phyloP scores from a whole-genome alignment of 176 grass and related monocot species.

The Juncus inflexus region DNA sequence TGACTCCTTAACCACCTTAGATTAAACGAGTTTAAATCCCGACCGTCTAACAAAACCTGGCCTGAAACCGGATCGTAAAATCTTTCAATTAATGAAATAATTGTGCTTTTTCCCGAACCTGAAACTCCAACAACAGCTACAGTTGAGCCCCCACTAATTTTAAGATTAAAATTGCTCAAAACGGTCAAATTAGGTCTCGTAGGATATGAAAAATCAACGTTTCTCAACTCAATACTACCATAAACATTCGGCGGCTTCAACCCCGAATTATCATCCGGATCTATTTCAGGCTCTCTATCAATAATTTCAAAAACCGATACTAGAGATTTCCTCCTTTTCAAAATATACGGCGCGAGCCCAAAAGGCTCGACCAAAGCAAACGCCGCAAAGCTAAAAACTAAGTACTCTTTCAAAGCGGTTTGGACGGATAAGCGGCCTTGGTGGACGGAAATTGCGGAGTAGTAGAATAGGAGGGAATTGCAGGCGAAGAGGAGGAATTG shows the following conservation, averaged over 20 bases:
- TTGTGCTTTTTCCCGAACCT: conserved; percentile 96
- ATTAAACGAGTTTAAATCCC: conserved; percentile 92
- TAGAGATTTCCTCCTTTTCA: conserved; percentile 88
- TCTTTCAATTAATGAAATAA: conserved; percentile 93
- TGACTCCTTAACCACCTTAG: conserved; percentile 94
- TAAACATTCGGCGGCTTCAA: conserved; percentile 98
- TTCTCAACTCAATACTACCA: conserved; percentile 97
- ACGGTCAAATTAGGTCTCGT: conserved; percentile 79
- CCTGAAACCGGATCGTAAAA: conserved; percentile 92
- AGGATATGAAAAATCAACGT: conserved; percentile 92
- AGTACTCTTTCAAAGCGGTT: conserved; percentile 91
- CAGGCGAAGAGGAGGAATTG: conserved; percentile 99
- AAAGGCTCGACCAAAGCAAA: conserved; percentile 98
- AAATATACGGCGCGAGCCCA: conserved; percentile 96
- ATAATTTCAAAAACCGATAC: conserved; percentile 97
- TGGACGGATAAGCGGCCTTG: conserved; percentile 52
- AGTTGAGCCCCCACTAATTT: conserved; percentile 89
- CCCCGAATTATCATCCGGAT: conserved; percentile 93
- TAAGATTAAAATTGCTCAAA: conserved; percentile 96
- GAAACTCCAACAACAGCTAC: conserved; percentile 93
- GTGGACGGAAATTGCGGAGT: conserved; percentile 80
- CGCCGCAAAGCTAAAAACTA: conserved; percentile 92
- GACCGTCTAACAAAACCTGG: conserved; percentile 94
- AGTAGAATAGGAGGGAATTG: conserved; percentile 96
- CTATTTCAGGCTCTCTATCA: conserved; percentile 88